Evolutionary conservation across 2,329 filamentous ascomycete genomes (phyloP).

Genomic region (Exophiala xenobiotica): DNA sequence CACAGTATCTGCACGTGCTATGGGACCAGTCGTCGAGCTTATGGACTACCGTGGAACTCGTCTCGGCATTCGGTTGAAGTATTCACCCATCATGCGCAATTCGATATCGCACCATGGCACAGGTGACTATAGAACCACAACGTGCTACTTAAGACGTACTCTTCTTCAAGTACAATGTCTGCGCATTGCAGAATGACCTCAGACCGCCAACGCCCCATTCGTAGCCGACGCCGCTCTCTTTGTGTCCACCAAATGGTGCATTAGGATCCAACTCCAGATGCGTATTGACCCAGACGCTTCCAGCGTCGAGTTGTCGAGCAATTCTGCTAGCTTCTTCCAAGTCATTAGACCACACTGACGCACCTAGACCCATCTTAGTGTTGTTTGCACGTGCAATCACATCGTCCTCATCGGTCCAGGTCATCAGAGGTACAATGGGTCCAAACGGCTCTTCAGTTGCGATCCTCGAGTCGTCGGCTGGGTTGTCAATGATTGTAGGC

Average conservation of each 20-base stretch:
- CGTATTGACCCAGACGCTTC: constrained; percentile 62
- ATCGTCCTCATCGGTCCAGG: constrained; percentile 61
- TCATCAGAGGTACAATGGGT: constrained; percentile 63
- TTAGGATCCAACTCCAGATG: constrained; percentile 29
- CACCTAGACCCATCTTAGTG: constrained; percentile 54
- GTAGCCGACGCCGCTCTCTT: constrained; percentile 35
- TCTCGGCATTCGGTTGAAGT: too few species aligned
- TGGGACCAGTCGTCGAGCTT: too few species aligned
- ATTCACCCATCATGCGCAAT: too few species aligned
- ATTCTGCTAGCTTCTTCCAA: constrained; percentile 52
- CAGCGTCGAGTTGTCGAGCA: constrained; percentile 56
- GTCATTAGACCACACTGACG: constrained; percentile 59
- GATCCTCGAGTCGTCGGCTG: constrained; percentile 55
- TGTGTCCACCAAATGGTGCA: constrained; percentile 33
- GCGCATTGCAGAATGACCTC: constrained; percentile 30
- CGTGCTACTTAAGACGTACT: constrained; percentile 4
- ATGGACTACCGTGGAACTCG: too few species aligned
- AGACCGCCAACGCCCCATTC: constrained; percentile 33
- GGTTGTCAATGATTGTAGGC: constrained; percentile 60
- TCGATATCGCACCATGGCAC: too few species aligned
- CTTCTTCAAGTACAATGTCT: constrained; percentile 30
- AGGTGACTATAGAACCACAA: background rate
- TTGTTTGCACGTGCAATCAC: constrained; percentile 58
- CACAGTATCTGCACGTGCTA: too few species aligned
- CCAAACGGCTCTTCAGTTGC: constrained; percentile 63